Conservation (phyloP, 768 basidiomycete genomes). For the Mycena chlorophos region DNA sequence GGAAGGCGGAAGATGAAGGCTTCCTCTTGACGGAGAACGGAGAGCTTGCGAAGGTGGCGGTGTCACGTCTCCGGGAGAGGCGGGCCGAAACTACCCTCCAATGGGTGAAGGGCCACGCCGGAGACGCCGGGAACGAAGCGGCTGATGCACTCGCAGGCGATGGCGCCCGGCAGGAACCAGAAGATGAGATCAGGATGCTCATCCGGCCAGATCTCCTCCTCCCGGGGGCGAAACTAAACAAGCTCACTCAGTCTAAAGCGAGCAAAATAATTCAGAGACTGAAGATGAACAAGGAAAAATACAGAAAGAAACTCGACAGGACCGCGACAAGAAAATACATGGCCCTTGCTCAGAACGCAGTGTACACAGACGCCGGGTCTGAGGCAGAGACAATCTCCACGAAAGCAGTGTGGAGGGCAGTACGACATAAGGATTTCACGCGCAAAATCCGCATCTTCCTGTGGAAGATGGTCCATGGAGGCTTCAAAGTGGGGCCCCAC, state of each 20-base stretch:
- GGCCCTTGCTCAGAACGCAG: background rate
- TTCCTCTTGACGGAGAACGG: background rate
- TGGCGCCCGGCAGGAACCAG: background rate
- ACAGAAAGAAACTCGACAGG: background rate
- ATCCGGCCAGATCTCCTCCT: background rate
- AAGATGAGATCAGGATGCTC: background rate
- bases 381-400: background rate
- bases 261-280: background rate
- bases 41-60: background rate
- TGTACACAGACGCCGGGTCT: too few relatives aligned
- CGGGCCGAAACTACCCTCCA: background rate
- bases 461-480: background rate
- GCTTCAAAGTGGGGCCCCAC: background rate
- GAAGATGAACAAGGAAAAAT: background rate
- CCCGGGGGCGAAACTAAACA: background rate
- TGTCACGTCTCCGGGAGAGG: background rate
- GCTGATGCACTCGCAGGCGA: background rate
- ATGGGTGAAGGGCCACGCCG: slow-evolving; percentile 7
- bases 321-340: background rate
- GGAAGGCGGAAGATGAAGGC: background rate
- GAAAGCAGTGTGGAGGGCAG: background rate
- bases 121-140: slow-evolving; percentile 1
- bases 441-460: background rate
- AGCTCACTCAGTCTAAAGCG: background rate
- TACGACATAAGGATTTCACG: background rate